Conservation (phyloP, 192 early-diverging fungal species). For the Diversispora eburnea region DNA sequence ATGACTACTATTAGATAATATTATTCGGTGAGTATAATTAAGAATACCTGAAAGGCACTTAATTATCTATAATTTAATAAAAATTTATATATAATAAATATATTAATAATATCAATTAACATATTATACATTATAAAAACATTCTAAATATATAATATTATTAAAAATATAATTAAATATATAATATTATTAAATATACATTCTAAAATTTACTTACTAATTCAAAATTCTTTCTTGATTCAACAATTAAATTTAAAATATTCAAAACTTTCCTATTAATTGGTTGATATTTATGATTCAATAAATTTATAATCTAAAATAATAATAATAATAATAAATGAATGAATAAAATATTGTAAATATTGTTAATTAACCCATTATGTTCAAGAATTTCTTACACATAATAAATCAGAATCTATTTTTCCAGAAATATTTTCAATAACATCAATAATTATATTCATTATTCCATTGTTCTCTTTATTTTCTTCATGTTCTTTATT, state of each 20-base stretch:
- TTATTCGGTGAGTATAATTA: not conserved
- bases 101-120: not conserved
- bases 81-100: not conserved
- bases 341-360: not conserved
- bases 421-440: too few relatives aligned
- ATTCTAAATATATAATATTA: not conserved
- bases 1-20: not conserved
- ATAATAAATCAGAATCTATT: too few relatives aligned
- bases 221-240: not conserved
- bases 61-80: not conserved
- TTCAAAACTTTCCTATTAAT: constrained; percentile 2
- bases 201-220: not conserved
- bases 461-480: too few relatives aligned
- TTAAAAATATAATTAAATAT: not conserved
- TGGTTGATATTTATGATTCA: not conserved
- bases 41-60: not conserved
- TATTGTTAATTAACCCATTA: not conserved
- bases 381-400: too few relatives aligned
- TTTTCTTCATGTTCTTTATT: too few relatives aligned
- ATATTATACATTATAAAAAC: too few relatives aligned
- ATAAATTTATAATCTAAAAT: not conserved
- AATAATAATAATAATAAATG: not conserved
- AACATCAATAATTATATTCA: too few relatives aligned
- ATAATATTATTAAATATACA: not conserved
- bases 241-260: not conserved